These are phyloP conservation scores for Penicillium hesseltinei DNA, from an alignment of 2,329 filamentous ascomycete genomes.

Conservation along the genomic window DNA sequence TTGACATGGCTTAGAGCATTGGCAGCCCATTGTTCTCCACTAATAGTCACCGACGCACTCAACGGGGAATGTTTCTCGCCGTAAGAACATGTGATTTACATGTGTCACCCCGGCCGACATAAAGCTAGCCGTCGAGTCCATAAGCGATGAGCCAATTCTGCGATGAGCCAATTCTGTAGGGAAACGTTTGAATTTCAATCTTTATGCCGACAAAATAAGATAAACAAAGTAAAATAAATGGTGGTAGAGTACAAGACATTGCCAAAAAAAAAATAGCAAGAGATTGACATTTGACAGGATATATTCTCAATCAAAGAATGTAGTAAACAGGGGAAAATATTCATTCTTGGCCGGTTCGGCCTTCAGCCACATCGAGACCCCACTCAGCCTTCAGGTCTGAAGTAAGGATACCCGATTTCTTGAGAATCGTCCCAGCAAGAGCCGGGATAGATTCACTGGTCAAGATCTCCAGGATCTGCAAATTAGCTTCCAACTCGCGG, in stretches of 20 bases:
- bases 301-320: background rate
- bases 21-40: background rate
- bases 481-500: slow-evolving; percentile 21
- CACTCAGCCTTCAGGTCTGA: slow-evolving; percentile 19
- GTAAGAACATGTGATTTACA: background rate
- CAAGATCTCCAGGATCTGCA: slow-evolving; percentile 30
- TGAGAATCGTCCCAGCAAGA: slow-evolving; percentile 24
- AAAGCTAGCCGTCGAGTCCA: background rate
- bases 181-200: background rate
- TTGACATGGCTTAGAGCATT: background rate
- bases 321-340: background rate
- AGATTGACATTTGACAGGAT: background rate
- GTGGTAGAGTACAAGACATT: background rate
- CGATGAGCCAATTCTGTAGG: background rate
- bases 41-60: background rate
- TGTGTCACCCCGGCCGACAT: background rate
- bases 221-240: background rate
- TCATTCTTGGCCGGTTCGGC: slow-evolving; percentile 1
- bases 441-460: slow-evolving; percentile 21
- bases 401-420: slow-evolving; percentile 20
- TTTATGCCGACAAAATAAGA: background rate
- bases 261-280: background rate
- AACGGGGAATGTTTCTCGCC: background rate
- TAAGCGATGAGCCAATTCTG: background rate
- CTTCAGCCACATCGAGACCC: slow-evolving; percentile 15